phyloP scores from a whole-genome alignment of 768 basidiomycete species.

The Coprinopsis marcescibilis region DNA sequence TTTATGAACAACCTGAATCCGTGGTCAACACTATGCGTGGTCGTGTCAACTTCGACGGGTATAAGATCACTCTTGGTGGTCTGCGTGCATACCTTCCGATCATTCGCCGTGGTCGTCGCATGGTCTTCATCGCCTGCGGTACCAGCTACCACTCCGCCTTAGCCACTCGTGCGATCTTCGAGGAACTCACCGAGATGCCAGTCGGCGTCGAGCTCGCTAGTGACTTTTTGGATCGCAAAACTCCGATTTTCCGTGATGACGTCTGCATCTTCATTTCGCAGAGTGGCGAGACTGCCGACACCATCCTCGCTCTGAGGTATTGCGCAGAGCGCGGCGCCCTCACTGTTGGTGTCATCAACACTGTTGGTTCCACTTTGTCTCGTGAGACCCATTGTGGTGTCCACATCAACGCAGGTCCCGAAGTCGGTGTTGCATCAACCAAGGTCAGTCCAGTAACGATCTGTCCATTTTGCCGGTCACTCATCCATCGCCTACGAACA shows the following conservation, averaged over 20 bases:
- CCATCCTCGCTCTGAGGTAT: conserved; percentile 92
- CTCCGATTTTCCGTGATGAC: conserved; percentile 98
- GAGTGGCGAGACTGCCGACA: conserved; percentile 98
- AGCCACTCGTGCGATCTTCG: conserved; percentile 95
- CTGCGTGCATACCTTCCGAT: conserved; percentile 92
- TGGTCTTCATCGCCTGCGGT: conserved; percentile 97
- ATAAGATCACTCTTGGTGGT: conserved; percentile 90
- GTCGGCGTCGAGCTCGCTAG: conserved; percentile 95
- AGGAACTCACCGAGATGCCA: conserved; percentile 98
- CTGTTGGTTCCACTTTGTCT: conserved; percentile 95
- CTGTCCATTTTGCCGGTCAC: neutral
- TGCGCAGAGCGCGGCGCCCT: conserved; percentile 96
- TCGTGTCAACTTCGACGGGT: conserved; percentile 94
- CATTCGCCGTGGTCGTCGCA: conserved; percentile 89
- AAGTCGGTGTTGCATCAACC: conserved; percentile 98
- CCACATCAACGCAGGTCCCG: conserved; percentile 98
- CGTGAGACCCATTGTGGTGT: conserved; percentile 99
- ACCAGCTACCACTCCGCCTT: conserved; percentile 97
- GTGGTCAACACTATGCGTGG: conserved; percentile 99
- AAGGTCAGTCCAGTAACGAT: conserved; percentile 64
- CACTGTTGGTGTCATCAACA: conserved; percentile 97
- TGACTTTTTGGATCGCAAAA: conserved; percentile 98
- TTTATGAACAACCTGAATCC: conserved; percentile 97
- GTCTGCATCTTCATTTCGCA: conserved; percentile 95
- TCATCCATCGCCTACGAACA: conserved; percentile 22